These are phyloP conservation scores for Mycena galericulata DNA, from an alignment of 768 basidiomycete genomes.

Conservation along the genomic window DNA sequence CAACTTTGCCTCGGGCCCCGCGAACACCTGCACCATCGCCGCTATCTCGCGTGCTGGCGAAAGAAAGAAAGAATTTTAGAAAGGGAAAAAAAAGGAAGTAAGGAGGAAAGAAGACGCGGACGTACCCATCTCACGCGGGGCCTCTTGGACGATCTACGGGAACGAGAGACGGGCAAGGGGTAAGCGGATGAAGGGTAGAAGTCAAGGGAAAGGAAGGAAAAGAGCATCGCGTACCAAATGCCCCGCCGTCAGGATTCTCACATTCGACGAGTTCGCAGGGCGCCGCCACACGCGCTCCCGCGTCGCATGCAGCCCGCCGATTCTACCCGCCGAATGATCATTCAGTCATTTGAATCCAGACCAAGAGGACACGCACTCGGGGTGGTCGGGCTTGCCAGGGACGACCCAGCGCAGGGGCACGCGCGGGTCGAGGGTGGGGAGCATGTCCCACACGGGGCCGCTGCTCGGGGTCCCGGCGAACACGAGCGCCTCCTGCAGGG, in stretches of 20 bases:
- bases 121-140: conserved; percentile 48
- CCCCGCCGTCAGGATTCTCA: conserved; percentile 52
- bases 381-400: conserved; percentile 54
- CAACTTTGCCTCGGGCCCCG: background rate
- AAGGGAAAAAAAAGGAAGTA: background rate
- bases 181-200: background rate
- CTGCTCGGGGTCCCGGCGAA: conserved; percentile 63
- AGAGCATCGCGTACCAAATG: conserved; percentile 52
- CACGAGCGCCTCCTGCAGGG: conserved; percentile 71
- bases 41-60: conserved; percentile 19
- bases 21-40: background rate
- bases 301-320: conserved; percentile 50
- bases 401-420: conserved; percentile 69
- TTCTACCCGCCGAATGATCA: conserved; percentile 26
- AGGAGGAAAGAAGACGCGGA: background rate
- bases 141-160: conserved; percentile 56
- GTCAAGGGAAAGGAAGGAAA: background rate
- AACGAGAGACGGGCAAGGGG: background rate
- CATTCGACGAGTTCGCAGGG: conserved; percentile 55
- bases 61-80: background rate
- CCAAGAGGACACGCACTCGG: conserved; percentile 45
- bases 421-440: conserved; percentile 59
- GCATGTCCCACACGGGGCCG: conserved; percentile 55
- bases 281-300: conserved; percentile 58
- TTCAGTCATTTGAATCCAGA: background rate